Conservation (phyloP, 257 asterid species). For the Leonotis leonurus region DNA sequence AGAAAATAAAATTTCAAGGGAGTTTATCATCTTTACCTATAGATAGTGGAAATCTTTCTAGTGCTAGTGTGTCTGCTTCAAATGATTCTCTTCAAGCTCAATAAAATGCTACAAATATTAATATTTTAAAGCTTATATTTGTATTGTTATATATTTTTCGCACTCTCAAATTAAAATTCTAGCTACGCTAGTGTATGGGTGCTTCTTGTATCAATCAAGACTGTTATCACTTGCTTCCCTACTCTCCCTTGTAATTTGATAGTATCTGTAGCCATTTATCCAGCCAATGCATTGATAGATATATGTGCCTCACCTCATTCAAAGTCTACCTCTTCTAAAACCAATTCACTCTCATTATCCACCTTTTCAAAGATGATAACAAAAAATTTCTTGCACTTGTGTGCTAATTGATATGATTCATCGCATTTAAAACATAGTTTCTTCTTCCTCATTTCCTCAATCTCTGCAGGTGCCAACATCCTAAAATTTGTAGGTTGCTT, state of each 20-base stretch:
- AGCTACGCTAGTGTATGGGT: too few relatives aligned
- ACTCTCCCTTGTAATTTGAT: not conserved
- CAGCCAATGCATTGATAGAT: not conserved
- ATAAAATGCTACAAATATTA: too few relatives aligned
- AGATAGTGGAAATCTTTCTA: too few relatives aligned
- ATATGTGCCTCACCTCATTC: not conserved
- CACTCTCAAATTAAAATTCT: too few relatives aligned
- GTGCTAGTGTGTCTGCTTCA: too few relatives aligned
- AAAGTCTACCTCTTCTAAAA: not conserved
- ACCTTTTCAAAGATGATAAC: not conserved
- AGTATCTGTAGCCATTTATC: not conserved
- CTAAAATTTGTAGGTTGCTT: too few relatives aligned
- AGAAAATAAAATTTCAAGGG: too few relatives aligned
- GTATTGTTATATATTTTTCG: too few relatives aligned
- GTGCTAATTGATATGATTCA: not conserved
- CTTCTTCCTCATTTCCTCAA: not conserved
- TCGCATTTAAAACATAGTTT: not conserved
- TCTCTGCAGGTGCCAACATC: not conserved
- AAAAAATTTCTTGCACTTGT: not conserved
- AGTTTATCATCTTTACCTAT: too few relatives aligned
- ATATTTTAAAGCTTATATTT: too few relatives aligned
- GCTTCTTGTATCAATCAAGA: not conserved
- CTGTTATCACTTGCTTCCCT: not conserved
- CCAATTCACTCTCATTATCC: not conserved
- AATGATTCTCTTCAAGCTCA: too few relatives aligned